Evolutionary conservation across 2,329 filamentous ascomycete species (phyloP).

Genomic region (Neofusicoccum sp.): DNA sequence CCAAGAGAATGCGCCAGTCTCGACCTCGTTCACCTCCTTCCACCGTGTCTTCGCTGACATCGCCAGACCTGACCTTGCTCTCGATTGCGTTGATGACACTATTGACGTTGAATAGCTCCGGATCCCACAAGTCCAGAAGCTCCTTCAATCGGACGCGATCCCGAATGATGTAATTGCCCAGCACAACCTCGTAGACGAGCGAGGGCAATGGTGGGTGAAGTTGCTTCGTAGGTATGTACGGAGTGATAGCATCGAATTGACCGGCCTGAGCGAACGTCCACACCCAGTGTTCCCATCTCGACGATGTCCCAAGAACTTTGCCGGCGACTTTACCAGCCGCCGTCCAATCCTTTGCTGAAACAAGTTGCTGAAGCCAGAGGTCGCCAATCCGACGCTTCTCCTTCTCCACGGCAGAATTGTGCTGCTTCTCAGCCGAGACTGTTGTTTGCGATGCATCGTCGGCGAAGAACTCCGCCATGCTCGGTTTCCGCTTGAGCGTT

Average conservation of each 20-base stretch:
- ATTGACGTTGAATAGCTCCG: constrained; percentile 79
- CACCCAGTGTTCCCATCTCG: constrained; percentile 94
- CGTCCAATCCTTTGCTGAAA: constrained; percentile 73
- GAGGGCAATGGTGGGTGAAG: constrained; percentile 78
- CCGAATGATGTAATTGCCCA: constrained; percentile 83
- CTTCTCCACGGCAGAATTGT: constrained; percentile 71
- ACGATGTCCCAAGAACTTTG: constrained; percentile 76
- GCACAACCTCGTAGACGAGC: constrained; percentile 83
- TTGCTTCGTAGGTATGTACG: constrained; percentile 77
- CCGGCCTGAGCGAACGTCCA: constrained; percentile 86
- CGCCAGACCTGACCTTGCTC: constrained; percentile 75
- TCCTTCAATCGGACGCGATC: constrained; percentile 77
- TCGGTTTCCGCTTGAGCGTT: constrained; percentile 27
- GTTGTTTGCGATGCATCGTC: constrained; percentile 70
- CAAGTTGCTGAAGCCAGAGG: constrained; percentile 86
- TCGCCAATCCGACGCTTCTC: constrained; percentile 93
- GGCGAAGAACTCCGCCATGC: constrained; percentile 68
- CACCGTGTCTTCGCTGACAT: constrained; percentile 74
- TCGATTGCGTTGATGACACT: constrained; percentile 78
- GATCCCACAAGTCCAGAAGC: constrained; percentile 79
- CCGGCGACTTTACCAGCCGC: constrained; percentile 79
- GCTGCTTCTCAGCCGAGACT: constrained; percentile 60
- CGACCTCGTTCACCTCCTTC: constrained; percentile 71
- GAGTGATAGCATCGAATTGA: constrained; percentile 86
- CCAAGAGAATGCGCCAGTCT: constrained; percentile 90